Base-by-base conservation (phyloP, 306 rosid genomes). In the Ammopiptanthus mongolicus region DNA sequence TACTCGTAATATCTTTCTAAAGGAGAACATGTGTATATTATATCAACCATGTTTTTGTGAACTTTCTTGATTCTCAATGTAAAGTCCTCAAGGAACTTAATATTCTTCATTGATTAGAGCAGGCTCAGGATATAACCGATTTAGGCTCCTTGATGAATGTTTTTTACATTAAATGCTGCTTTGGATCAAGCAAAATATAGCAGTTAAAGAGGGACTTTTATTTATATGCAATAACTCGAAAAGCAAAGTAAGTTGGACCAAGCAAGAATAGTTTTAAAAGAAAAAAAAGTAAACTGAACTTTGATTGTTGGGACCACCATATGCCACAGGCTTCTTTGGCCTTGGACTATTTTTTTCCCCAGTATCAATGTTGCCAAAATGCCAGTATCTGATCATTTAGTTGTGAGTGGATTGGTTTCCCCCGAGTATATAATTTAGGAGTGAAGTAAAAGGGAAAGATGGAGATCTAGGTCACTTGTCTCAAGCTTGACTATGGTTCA, bases 121-220 rank as follows among this genome's bases (percentile, higher is more conserved):
- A 94, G 98, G 98, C 97, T 65, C 87, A 87, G 81, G 97, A 90
- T 81, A 70, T 95, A 86, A 78, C 92, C 28, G 97, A 91, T 83
- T 80, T 95, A 83, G 98, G 97, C 51, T 88, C 98, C 78, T 80
- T 95, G 91, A 95, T 89, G 82, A 91, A 82, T 21, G 91, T n/a
- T n/a, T n/a, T 53, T 42, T 34, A 56, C 28, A 56, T 56, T 65
- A 22, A 42, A 55, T 56, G 53, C 25, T 5, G 79, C 69, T 31
- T 31, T 15, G 13, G 19, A 33, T 22, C 21, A 53, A 23, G 9
- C 52, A 64, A 70, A 33, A 65, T 61, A 17, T 47, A 15, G 39
- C 19, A 60, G 12, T 75, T 52, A 39, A 62, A 41, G 52, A 33
- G 56, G 22, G 61, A 60, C 22, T 41, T 41, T 41, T 34, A 65